Conservation (phyloP, 2,329 filamentous ascomycete species). For the Aspergillus nomiae region DNA sequence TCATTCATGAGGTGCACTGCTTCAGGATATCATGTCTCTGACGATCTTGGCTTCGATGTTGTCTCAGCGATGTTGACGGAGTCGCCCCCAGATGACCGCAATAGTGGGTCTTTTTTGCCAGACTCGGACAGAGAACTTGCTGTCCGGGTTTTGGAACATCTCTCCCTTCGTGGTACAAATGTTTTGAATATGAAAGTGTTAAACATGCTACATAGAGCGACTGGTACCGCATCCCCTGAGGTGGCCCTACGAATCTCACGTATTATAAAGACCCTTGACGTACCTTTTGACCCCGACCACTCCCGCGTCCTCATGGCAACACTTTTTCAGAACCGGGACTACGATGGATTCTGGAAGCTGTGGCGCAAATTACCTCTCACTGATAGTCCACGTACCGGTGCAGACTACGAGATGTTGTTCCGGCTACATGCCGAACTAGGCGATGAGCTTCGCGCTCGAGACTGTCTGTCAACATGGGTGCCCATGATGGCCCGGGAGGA, state of each 20-base stretch:
- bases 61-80: conserved; percentile 41
- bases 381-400: conserved; percentile 50
- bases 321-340: conserved; percentile 48
- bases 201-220: conserved; percentile 41
- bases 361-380: conserved; percentile 61
- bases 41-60: conserved; percentile 36
- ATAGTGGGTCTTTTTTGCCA: conserved; percentile 12
- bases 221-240: conserved; percentile 27
- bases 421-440: conserved; percentile 48
- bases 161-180: conserved; percentile 44
- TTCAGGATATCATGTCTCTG: conserved; percentile 37
- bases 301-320: conserved; percentile 35
- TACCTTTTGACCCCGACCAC: conserved; percentile 31
- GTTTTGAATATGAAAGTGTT: conserved; percentile 53
- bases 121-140: conserved; percentile 38
- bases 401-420: conserved; percentile 60
- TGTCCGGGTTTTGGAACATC: conserved; percentile 43
- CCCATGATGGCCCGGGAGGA: conserved; percentile 62
- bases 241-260: conserved; percentile 27
- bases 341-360: conserved; percentile 61
- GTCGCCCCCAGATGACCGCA: conserved; percentile 12
- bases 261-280: conserved; percentile 30
- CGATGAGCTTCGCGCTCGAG: conserved; percentile 48
- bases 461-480: conserved; percentile 56
- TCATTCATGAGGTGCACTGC: conserved; percentile 38